These are phyloP conservation scores for Gastrolobium bilobum DNA, from an alignment of 306 rosid species.

Conservation along the genomic window DNA sequence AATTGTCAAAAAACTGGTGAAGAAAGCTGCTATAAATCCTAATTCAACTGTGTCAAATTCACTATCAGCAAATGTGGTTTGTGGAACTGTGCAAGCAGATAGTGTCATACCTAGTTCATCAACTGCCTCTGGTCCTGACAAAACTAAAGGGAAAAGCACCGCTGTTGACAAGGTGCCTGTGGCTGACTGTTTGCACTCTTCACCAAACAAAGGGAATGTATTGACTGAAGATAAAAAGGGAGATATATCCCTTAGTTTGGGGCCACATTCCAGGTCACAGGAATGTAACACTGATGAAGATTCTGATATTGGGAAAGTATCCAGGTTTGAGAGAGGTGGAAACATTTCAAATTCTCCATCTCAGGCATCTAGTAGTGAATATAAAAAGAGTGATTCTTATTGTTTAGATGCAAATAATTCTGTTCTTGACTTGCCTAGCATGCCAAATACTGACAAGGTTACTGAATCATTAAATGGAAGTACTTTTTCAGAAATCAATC, in stretches of 20 bases:
- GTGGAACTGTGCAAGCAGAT: conserved; percentile 46
- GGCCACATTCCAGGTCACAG: conserved; percentile 49
- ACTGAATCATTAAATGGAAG: conserved; percentile 47
- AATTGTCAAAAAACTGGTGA: conserved; percentile 73
- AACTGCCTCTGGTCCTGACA: conserved; percentile 46
- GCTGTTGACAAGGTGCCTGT: conserved; percentile 45
- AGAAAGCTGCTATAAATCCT: conserved; percentile 59
- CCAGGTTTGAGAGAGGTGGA: conserved; percentile 53
- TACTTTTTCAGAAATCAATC: conserved; percentile 52
- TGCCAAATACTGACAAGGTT: conserved; percentile 46
- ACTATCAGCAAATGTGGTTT: conserved; percentile 35
- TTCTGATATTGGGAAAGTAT: conserved; percentile 47
- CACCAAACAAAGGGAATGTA: conserved; percentile 41
- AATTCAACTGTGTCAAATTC: conserved; percentile 48
- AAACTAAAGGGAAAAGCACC: conserved; percentile 47
- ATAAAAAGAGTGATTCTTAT: conserved; percentile 46
- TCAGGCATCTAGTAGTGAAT: conserved; percentile 49
- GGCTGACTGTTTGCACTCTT: conserved; percentile 42
- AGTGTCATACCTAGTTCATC: conserved; percentile 35
- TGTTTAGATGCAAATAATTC: conserved; percentile 54
- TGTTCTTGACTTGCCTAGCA: conserved; percentile 45
- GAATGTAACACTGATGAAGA: conserved; percentile 52
- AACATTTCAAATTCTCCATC: conserved; percentile 50
- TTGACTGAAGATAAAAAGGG: conserved; percentile 51
- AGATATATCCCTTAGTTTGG: conserved; percentile 45